These are phyloP conservation scores for Wickerhamiella vanderwaltii DNA, from an alignment of 805 yeast species.

Conservation along the genomic window DNA sequence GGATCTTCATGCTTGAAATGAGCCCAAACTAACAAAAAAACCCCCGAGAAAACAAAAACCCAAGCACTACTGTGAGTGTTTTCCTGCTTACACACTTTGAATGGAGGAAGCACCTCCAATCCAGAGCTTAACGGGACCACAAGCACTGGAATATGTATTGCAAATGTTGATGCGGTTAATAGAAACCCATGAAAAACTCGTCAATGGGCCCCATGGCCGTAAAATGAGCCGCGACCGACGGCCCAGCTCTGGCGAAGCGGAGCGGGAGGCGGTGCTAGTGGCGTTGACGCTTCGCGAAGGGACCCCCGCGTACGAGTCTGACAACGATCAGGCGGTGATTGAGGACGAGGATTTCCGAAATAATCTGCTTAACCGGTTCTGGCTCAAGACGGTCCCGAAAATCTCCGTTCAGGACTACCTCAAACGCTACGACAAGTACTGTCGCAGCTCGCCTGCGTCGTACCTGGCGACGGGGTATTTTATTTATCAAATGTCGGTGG, in stretches of 20 bases:
- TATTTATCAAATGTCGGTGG: constrained; percentile 27
- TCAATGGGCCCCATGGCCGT: constrained; percentile 4
- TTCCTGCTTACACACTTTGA: neutral
- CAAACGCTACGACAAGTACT: constrained; percentile 30
- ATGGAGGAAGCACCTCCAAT: neutral
- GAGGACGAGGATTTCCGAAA: constrained; percentile 11
- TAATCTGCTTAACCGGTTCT: constrained; percentile 18
- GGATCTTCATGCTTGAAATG: neutral
- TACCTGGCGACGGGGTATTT: constrained; percentile 30
- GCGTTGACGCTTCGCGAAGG: constrained; percentile 1
- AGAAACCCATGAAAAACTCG: constrained; percentile 16
- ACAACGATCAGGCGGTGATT: constrained; percentile 1
- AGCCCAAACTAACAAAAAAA: neutral
- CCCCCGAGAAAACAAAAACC: neutral
- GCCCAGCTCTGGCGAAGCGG: constrained; percentile 16
- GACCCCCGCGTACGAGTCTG: neutral
- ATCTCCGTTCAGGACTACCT: constrained; percentile 27
- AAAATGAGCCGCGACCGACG: constrained; percentile 9
- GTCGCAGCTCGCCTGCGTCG: constrained; percentile 30
- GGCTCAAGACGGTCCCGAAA: constrained; percentile 21
- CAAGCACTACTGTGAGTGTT: neutral
- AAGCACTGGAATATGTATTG: constrained; percentile 20
- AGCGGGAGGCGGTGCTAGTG: constrained; percentile 11
- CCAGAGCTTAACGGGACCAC: neutral
- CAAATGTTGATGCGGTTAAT: constrained; percentile 19